Conservation (phyloP, 352 stramenopile genomes). For the Aphanomyces euteiches region DNA sequence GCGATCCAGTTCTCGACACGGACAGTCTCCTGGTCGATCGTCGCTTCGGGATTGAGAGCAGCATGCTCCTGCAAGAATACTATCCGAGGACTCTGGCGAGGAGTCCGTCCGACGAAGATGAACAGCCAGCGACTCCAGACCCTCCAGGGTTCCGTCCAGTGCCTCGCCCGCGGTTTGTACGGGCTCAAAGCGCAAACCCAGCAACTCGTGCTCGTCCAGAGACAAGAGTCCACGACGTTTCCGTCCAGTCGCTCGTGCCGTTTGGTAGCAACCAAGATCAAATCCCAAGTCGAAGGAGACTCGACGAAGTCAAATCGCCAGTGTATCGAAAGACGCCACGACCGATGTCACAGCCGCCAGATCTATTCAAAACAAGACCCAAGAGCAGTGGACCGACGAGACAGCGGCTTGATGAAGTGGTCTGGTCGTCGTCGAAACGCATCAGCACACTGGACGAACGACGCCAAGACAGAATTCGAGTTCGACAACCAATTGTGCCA, state of each 20-base stretch:
- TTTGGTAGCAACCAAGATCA: neutral
- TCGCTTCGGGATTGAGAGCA: constrained; percentile 29
- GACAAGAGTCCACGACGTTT: neutral
- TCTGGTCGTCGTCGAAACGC: constrained; percentile 7
- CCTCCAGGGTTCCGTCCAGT: neutral
- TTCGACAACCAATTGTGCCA: neutral
- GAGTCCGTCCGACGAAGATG: neutral
- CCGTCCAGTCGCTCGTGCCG: constrained; percentile 11
- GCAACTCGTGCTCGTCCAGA: neutral
- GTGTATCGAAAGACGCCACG: neutral
- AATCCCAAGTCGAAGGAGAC: neutral
- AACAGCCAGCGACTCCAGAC: too few relatives aligned
- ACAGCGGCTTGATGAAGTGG: neutral
- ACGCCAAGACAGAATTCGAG: neutral
- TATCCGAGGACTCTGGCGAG: neutral
- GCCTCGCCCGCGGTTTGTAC: too few relatives aligned
- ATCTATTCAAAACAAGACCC: neutral
- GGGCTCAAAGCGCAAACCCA: neutral
- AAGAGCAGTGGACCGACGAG: neutral
- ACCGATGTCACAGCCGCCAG: neutral
- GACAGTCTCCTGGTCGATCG: constrained; percentile 16
- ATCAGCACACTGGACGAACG: constrained; percentile 4
- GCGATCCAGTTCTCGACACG: neutral
- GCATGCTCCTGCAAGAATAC: constrained; percentile 23
- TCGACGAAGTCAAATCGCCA: neutral